Conservation (phyloP, 257 asterid species). For the Solanum phureja region DNA sequence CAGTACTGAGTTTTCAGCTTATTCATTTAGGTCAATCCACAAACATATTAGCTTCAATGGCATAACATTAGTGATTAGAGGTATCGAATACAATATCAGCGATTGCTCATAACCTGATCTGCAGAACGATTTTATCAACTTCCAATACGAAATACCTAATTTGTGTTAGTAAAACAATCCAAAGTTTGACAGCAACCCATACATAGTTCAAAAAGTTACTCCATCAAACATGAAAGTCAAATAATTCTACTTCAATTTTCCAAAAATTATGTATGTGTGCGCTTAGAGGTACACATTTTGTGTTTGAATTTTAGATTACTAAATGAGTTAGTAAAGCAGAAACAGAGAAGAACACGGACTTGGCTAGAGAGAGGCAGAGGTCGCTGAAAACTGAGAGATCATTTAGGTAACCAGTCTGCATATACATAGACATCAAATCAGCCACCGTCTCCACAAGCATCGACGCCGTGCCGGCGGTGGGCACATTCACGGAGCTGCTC, state of each 20-base stretch:
- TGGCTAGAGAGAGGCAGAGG: conserved; percentile 1
- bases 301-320: background rate
- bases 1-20: background rate
- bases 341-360: background rate
- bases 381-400: background rate
- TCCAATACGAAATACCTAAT: background rate
- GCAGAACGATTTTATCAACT: background rate
- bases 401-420: background rate
- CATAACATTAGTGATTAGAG: background rate
- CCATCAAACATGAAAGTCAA: background rate
- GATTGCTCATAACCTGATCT: background rate
- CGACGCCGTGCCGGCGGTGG: background rate
- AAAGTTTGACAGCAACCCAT: background rate
- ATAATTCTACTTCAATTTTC: background rate
- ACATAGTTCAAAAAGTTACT: background rate
- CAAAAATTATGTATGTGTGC: background rate
- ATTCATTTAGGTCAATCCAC: background rate
- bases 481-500: background rate
- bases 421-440: background rate
- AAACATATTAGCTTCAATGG: background rate
- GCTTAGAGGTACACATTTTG: background rate
- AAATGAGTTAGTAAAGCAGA: background rate
- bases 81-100: background rate
- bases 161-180: background rate
- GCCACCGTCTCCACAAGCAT: background rate